Percentiles rank a stretch among this genome's conserved stretches.
Conservation (phyloP, 1,284 basidiomycete species). For the Mycena sp. region DNA sequence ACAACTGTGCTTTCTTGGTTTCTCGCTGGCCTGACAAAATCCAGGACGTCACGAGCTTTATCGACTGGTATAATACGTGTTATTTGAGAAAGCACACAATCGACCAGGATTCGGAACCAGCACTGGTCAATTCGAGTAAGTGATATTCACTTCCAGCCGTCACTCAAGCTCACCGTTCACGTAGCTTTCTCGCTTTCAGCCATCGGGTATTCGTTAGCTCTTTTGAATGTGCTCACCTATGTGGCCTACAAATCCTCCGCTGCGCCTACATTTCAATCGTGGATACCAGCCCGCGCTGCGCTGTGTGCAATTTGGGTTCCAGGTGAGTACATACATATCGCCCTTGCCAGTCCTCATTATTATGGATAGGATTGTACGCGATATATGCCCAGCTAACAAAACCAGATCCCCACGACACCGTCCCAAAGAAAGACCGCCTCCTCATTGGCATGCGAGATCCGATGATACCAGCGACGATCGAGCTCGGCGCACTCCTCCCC, state of each 20-base stretch:
- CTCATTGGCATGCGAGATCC: slow-evolving; percentile 22
- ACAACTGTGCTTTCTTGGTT: not conserved
- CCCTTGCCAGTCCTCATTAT: not conserved
- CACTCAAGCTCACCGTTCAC: not conserved
- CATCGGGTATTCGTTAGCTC: not conserved
- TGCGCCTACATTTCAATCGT: not conserved
- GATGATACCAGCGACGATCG: slow-evolving; percentile 16
- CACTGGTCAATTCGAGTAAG: not conserved
- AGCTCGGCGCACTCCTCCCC: slow-evolving; percentile 5
- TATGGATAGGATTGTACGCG: not conserved
- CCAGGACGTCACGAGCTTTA: slow-evolving; percentile 10
- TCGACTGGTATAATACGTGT: slow-evolving; percentile 14
- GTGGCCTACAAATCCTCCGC: not conserved
- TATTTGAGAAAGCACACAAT: not conserved
- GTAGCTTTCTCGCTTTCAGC: not conserved
- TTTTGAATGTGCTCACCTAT: not conserved
- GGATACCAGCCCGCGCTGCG: not conserved
- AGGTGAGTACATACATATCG: not conserved
- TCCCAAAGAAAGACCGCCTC: slow-evolving; percentile 11
- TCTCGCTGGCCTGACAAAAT: not conserved
- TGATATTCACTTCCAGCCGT: not conserved
- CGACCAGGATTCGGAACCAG: not conserved
- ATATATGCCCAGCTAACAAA: not conserved
- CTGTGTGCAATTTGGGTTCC: not conserved
- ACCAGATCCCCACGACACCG: not conserved